Evolutionary conservation across 306 rosid genomes (phyloP), one percentile per base, ranked within the genome.

Genomic region (Fragaria iinumae): DNA sequence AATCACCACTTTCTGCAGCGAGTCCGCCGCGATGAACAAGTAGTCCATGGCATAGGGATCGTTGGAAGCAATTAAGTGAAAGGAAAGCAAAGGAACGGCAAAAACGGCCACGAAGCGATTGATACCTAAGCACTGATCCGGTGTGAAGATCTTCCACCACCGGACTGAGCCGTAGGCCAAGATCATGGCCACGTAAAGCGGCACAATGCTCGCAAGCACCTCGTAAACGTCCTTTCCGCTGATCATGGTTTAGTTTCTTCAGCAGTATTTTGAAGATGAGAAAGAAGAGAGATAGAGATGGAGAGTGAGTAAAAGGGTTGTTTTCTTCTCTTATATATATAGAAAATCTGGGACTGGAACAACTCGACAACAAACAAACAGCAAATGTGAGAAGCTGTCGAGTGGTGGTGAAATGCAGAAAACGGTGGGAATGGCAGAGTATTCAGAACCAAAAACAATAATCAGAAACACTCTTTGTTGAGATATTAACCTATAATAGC

Each of bases 81-180:
- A 93, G 10, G 95, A 89, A 36, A 93, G 97, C 3, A 93, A 74
- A 0, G 98, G 98, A 4, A 93, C 97, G 18, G 95, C 97, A 14
- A 93, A 93, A 2, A 91, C 90, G 0, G 98, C 90, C 1, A 93
- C 97, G 63, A 93, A 93, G 1, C 97, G 90, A 83, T 89, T 93
- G 66, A 93, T 93, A 12, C 98, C 98, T 32, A 88, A 86, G 83
- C 96, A 93, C 32, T 93, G 98, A 50, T 91, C 95, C 1, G 91
- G 91, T 3, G 96, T 89, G 88, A 93, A 90, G 81, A 89, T 86
- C 70, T 85, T 89, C 98, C 98, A 93, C 98, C 98, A 89, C 21
- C 88, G 74, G 8, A 93, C 93, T 0, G 98, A 93, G 43, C 90
- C 95, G 29, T 88, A 93, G 36, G 95, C 98, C 73, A 93, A 50